Base-by-base conservation (phyloP, 176 grass and related monocot genomes). In the Carex pumila region DNA sequence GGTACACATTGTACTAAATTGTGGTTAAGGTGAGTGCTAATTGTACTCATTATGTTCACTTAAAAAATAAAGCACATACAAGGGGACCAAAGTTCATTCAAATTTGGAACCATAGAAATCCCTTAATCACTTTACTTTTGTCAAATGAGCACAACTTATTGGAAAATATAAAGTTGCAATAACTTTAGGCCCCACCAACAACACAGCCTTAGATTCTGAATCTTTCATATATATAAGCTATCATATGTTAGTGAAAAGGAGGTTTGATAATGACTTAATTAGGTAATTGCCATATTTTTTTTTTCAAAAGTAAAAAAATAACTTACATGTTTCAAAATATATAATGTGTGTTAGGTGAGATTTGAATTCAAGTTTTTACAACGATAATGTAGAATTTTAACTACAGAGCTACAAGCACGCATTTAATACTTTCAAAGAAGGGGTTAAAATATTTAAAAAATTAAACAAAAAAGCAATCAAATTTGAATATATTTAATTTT, bases 81-180 rank as follows among this genome's bases (percentile, higher is more conserved):
- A 45, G 19, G 29, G 71, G 21, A 74, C 71, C 45, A 74, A 77
- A 76, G 49, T 76, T 76, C 0, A 55, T 52, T 53, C 12, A 73
- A 53, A 21, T 75, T 30, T 19, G n/a, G 47, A 54, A 30, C 71
- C 71, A 13, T 49, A 73, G 43, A 49, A 73, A 74, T 65, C 12
- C 29, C 18, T 61, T 61, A 61, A 18, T 14, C 36, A 66, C 17
- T 11, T 73, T 49, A 49, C n/a, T 22, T 72, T 74, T 50, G 41
- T 74, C 43, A 50, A 68, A 74, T 50, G 43, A 74, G 71, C 41
- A 22, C 45, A 29, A 47, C 43, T 52, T 25, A 29, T 47, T 50
- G 72, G 49, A 76, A 30, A 31, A 77, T 32, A 77, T 49, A 77
- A 75, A 75, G 71, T 53, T 75, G 19, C 47, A 14, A 75, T 25